Conservation (phyloP, 202 grass and related monocot genomes). For the Cymbopogon flexuosus region DNA sequence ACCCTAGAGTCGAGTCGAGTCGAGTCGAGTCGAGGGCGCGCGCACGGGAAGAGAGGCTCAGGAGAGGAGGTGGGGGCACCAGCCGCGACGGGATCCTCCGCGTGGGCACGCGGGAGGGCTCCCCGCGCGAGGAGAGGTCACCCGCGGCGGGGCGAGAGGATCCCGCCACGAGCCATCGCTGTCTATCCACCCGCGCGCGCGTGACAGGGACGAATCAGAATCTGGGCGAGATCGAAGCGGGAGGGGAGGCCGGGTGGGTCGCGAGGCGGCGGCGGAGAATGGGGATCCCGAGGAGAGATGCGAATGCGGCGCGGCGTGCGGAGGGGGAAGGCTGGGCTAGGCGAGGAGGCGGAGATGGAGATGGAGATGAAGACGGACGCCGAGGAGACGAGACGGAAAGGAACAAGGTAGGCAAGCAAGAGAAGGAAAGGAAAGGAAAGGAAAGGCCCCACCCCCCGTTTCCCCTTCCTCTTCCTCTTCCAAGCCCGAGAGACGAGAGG, state of each 20-base stretch:
- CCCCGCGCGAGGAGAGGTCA: slow-evolving; percentile 56
- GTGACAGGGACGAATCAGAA: slow-evolving; percentile 13
- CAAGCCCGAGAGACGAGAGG: too few relatives aligned
- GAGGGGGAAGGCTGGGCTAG: background rate
- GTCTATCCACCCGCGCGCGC: background rate
- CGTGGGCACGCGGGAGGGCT: slow-evolving; percentile 43
- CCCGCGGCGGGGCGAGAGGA: slow-evolving; percentile 24
- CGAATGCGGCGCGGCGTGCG: slow-evolving; percentile 23
- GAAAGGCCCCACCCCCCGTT: too few relatives aligned
- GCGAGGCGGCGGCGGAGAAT: background rate
- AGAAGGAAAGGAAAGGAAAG: background rate
- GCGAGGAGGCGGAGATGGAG: background rate
- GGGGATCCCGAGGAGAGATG: slow-evolving; percentile 37
- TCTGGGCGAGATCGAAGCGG: background rate
- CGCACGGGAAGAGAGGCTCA: background rate
- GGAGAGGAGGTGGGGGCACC: slow-evolving; percentile 7
- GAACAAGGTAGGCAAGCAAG: background rate
- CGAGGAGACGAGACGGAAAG: background rate
- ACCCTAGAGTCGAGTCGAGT: slow-evolving; percentile 13
- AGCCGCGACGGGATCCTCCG: slow-evolving; percentile 72
- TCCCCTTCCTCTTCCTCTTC: too few relatives aligned
- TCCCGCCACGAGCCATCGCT: slow-evolving; percentile 14
- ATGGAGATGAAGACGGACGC: background rate
- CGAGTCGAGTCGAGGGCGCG: background rate
- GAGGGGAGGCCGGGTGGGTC: background rate